Evolutionary conservation across 1,284 basidiomycete species (phyloP), one percentile per base, ranked within the genome.

Genomic region (Anthracocystis panici-leucophaei): DNA sequence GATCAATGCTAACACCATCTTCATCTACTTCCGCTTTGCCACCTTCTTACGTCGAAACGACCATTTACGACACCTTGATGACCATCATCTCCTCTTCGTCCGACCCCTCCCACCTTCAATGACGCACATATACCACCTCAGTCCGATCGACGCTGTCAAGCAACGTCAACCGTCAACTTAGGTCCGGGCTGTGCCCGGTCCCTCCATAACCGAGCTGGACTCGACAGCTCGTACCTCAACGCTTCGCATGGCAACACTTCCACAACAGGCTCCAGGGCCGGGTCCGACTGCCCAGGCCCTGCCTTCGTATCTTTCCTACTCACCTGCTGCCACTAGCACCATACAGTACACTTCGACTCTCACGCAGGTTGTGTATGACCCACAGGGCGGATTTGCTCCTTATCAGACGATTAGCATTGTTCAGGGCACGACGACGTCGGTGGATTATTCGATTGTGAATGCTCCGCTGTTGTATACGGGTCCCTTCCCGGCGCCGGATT

Each of bases 261-360:
- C 78, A 8, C 64, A 65, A 48, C 78, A 80, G 61, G 67, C 58
- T 54, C 72, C 78, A 54, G 78, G 79, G 54, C 80, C 80, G 31
- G 71, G 72, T 20, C 71, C 78, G 20, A 82, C 80, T 11, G 80
- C 61, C 60, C 78, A 80, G 60, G 64, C 65, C 38, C 68, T 82
- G 44, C 78, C 80, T 44, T 69, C 71, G 12, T 82, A 74, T 41
- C 73, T 80, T 29, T 79, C 80, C n/a, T 82, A 82, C 65, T 77
- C 77, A 23, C 50, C 78, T 0, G 57, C 49, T 20, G 66, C 64
- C 7, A 80, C 78, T 25, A 45, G 44, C 25, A 50, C 60, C 23
- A 29, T 67, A 5, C 48, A 45, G 14, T 80, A 73, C 62, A 70
- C 71, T 9, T 64, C 58, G 18, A 69, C 64, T 14, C 29, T 65